Evolutionary conservation across 2,329 filamentous ascomycete genomes (phyloP), one percentile per base, ranked within the genome.

Genomic region (Fusarium newnesense): DNA sequence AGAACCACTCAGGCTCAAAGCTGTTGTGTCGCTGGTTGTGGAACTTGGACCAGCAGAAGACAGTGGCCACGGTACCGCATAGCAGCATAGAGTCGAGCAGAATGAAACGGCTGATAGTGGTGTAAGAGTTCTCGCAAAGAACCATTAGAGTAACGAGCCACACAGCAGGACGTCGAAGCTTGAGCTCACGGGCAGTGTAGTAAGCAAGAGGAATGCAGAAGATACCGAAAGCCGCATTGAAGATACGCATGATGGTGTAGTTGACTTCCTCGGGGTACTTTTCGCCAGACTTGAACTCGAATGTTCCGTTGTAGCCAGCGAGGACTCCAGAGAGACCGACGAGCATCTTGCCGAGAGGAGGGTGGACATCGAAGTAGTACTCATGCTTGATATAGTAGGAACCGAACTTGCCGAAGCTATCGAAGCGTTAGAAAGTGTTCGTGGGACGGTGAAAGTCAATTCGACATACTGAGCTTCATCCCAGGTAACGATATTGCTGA

Each of bases 361-460:
- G 96, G 83, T 97, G 94, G 66, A 97, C 93, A 74, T 85, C 83
- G 79, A 99, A 99, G 89, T 99, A 99, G 87, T 98, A 98, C 84
- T 99, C 96, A 83, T 96, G 94, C 84, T 99, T 98, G 81, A 99
- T 92, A 84, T 99, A 99, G 85, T 99, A 96, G 78, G 96, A 98
- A 74, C 96, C 96, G 83, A 99, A 99, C 86, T 99, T 99, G 81
- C 94, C 94, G 83, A 97, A 97, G 83, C 92, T 94, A 73, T 24
- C 39, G 15, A 81, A 75, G 68, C 8, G 37, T 78, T 70, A 75
- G 70, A 53, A 42, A 39, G n/a, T 40, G 15, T n/a, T 21, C 13
- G n/a, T 6, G 28, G 8, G 28, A 39, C 9, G 32, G 19, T 9
- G 21, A 64, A 54, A 47, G 60, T 46, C 24, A 56, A 60, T 54